Conservation (phyloP, 1,284 basidiomycete species). For the Spongiforma sp. region DNA sequence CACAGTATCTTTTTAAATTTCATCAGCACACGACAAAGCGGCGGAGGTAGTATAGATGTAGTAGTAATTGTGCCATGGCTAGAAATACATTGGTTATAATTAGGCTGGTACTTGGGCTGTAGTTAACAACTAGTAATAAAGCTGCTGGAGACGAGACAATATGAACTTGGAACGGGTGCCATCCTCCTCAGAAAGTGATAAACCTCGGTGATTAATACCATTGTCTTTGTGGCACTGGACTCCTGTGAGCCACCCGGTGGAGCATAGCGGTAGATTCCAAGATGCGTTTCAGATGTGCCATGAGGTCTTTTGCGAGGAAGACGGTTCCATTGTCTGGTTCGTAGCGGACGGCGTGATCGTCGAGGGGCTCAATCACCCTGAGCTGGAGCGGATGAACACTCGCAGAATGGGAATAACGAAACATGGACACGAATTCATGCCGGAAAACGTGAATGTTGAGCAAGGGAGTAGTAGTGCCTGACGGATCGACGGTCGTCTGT, state of each 20-base stretch:
- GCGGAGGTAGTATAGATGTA: no score
- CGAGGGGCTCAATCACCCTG: slow-evolving; percentile 58
- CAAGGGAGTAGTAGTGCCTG: slow-evolving; percentile 4
- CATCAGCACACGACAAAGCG: no score
- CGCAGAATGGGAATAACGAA: slow-evolving; percentile 52
- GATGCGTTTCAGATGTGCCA: slow-evolving; percentile 55
- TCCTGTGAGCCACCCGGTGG: slow-evolving; percentile 12
- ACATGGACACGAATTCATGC: slow-evolving; percentile 65
- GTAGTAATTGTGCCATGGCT: no score
- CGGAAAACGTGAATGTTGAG: slow-evolving; percentile 47
- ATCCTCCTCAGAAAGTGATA: no score
- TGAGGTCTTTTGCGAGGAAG: slow-evolving; percentile 62
- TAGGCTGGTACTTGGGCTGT: no score
- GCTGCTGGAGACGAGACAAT: no score
- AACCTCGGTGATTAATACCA: no score
- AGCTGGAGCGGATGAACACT: slow-evolving; percentile 57
- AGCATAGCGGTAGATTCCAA: slow-evolving; percentile 33
- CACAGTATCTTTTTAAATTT: no score
- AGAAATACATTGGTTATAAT: no score
- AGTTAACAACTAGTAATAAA: no score
- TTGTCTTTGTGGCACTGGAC: slow-evolving; percentile 9
- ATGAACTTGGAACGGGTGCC: no score
- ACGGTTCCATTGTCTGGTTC: slow-evolving; percentile 69
- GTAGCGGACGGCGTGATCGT: slow-evolving; percentile 53
- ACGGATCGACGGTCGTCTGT: slow-evolving; percentile 19